Base-by-base conservation (phyloP, 257 asterid species). In the Nyctanthes arbortristis region DNA sequence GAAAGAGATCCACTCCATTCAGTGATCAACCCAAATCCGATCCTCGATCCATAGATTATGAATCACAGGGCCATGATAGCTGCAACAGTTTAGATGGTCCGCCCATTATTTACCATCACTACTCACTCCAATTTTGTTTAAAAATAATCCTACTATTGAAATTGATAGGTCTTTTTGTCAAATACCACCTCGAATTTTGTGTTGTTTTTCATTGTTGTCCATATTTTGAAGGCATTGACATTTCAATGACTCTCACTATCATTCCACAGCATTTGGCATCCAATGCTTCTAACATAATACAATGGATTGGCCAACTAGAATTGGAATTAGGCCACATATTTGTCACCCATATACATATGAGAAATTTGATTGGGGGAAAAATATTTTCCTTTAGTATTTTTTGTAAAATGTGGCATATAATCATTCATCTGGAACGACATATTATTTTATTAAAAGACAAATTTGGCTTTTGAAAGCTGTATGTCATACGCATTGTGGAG, bases 191-290 rank as follows among this genome's bases (percentile, higher is more conserved):
- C 59, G 59, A 52, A 1, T 52, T 52, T 20, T 52, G 30, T 18
- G 30, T 22, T 22, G 59, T 52, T 52, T 52, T 52, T 52, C 16
- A 62, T 35, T 63, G 36, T 52, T 58, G 67, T 37, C 55, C 70
- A 20, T 24, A 63, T 47, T 49, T 10, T 35, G 60, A 69, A 20
- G 49, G 63, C 36, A 59, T 75, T 74, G 80, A 77, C 78, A 72
- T 28, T 69, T 71, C 64, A 35, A 14, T 56, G 69, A 55, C 22
- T 67, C 68, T 77, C 87, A 65, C 64, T 73, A 79, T 84, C 79
- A 67, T 63, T 43, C 65, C 34, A 71, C 16, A 67, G 72, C 70
- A 76, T 59, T 64, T 43, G 80, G 76, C 71, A 76, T 78, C 74
- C 49, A 80, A 69, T 78, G 77, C 43, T 18, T 54, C 18, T 5